Percentiles rank a stretch among this genome's conserved stretches.
phyloP scores from a whole-genome alignment of 305 asterid genomes.

The Fraxinus paxiana region DNA sequence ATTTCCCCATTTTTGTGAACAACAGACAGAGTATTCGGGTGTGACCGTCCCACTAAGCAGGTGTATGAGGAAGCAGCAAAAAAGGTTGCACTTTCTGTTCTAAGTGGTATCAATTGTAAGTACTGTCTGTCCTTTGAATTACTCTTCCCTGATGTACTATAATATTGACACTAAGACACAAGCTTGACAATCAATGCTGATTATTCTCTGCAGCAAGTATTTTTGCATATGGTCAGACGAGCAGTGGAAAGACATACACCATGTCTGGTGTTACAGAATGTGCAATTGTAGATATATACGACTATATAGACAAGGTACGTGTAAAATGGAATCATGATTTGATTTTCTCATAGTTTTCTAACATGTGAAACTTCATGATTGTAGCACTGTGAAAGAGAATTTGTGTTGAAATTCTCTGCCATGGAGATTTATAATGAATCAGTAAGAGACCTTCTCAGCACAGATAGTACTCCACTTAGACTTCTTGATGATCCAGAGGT shows the following conservation, averaged over 20 bases:
- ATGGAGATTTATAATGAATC: slow-evolving; percentile 94
- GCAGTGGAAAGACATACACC: slow-evolving; percentile 95
- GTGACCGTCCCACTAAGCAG: slow-evolving; percentile 53
- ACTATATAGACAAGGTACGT: slow-evolving; percentile 52
- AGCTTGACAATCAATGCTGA: slow-evolving; percentile 2
- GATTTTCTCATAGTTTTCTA: background rate
- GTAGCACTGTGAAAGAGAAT: slow-evolving; percentile 67
- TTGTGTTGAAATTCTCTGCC: slow-evolving; percentile 70
- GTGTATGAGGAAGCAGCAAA: slow-evolving; percentile 93
- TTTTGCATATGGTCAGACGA: slow-evolving; percentile 94
- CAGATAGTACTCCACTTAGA: slow-evolving; percentile 61
- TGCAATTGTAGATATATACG: slow-evolving; percentile 65
- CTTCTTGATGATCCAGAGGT: slow-evolving; percentile 99
- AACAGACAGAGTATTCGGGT: slow-evolving; percentile 76
- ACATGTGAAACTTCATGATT: background rate
- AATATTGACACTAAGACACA: background rate
- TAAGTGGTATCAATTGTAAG: slow-evolving; percentile 88
- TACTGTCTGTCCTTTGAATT: background rate
- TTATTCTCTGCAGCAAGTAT: slow-evolving; percentile 63
- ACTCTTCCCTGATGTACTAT: background rate
- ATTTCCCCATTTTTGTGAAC: slow-evolving; percentile 1
- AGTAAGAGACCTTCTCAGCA: slow-evolving; percentile 71
- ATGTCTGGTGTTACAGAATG: slow-evolving; percentile 74
- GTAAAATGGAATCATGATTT: background rate
- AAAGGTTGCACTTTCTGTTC: slow-evolving; percentile 70